Evolutionary conservation across 1,284 basidiomycete genomes (phyloP).

Genomic region (Puccinia brachypodii): DNA sequence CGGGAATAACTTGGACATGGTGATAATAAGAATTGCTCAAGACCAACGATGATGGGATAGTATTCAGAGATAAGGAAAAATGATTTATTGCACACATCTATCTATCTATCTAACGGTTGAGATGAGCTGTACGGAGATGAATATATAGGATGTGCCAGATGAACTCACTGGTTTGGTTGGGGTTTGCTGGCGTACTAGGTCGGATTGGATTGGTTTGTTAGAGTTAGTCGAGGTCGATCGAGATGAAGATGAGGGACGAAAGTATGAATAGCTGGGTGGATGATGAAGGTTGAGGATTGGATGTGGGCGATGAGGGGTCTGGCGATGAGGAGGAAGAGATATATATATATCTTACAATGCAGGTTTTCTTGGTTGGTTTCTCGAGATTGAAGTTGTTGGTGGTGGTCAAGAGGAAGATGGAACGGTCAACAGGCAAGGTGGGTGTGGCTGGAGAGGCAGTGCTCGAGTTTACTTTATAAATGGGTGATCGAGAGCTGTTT

Average conservation of each 20-base stretch:
- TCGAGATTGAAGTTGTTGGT: too few species aligned
- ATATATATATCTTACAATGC: too few species aligned
- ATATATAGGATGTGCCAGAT: background rate
- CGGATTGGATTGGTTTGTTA: too few species aligned
- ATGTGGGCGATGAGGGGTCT: constrained; percentile 4
- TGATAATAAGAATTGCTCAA: background rate
- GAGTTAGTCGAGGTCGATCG: background rate
- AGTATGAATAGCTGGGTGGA: background rate
- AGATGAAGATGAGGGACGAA: background rate
- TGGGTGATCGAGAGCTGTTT: too few species aligned
- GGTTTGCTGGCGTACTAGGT: background rate
- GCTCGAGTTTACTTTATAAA: too few species aligned
- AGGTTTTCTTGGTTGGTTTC: too few species aligned
- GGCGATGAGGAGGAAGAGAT: background rate
- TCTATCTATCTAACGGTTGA: background rate
- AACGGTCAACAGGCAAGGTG: too few species aligned
- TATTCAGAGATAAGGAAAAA: background rate
- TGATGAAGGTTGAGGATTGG: background rate
- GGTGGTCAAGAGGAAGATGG: background rate
- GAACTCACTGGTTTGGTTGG: constrained; percentile 5
- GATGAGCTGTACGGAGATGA: background rate
- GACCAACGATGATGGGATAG: background rate
- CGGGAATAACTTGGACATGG: constrained; percentile 18
- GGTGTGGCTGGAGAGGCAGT: too few species aligned
- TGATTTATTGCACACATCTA: background rate